Evolutionary conservation across 2,329 filamentous ascomycete genomes (phyloP), one percentile per base, ranked within the genome.

Genomic region (Ramularia collo-cygni): DNA sequence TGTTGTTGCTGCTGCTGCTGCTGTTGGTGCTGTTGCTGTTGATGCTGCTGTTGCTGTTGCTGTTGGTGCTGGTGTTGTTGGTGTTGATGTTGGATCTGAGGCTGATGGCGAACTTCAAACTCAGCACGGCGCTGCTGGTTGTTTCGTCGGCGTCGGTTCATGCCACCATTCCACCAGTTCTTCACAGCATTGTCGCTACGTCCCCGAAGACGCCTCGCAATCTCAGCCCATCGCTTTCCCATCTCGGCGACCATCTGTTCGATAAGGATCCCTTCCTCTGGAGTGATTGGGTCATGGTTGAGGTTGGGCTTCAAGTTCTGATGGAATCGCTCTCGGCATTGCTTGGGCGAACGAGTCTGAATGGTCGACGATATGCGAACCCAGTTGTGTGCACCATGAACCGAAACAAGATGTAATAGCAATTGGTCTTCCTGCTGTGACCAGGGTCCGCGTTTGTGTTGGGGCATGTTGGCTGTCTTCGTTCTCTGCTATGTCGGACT

Each of bases 151-250:
- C 83, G 75, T 56, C 88, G 79, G 67, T 95, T 95, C 74, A 89
- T 84, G 60, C 83, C 85, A 35, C 89, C 88, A 60, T 95, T 95
- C 85, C 85, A 95, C 87, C 88, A 95, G 64, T 95, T 95, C 76
- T 95, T 95, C 48, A 95, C 86, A 18, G 86, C 84, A 58, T 95
- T 95, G 69, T 95, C 89, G 63, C 88, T 94, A 57, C 89, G 82
- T 50, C 87, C 87, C 39, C 82, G 75, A 14, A 95, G 74, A 32
- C 79, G 74, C 51, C 89, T 76, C 31, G 89, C 86, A 58, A 95
- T 95, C 60, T 95, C 87, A 2, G 89, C 89, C 89, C 89, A 95
- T 41, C 84, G 79, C 69, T 88, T 90, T 47, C 88, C 88, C 68
- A 86, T 79, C 54, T 83, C 76, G 8, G 67, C 64, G 12, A 95